Percentiles rank a stretch among this genome's conserved stretches.
Evolutionary conservation across 2,329 filamentous ascomycete genomes (phyloP).

Genomic region (Fusarium sp.): DNA sequence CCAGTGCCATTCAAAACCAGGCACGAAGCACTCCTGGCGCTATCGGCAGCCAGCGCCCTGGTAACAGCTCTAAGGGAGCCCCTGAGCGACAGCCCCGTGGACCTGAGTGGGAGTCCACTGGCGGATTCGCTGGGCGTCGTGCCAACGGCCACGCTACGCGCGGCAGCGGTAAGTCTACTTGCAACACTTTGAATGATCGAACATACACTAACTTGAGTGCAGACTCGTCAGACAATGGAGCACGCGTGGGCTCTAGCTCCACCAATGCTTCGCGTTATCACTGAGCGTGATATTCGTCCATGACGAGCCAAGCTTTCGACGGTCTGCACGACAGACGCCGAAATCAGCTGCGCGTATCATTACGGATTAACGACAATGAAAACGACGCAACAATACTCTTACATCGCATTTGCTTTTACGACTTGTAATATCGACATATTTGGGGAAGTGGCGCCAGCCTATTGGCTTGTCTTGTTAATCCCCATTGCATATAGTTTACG

Average conservation of each 20-base stretch:
- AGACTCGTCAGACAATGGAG: conserved; percentile 63
- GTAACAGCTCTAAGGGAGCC: conserved; percentile 58
- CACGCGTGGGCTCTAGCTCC: conserved; percentile 56
- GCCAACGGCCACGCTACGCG: conserved; percentile 74
- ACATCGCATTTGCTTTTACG: conserved; percentile 55
- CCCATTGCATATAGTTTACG: conserved; percentile 52
- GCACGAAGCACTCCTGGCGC: conserved; percentile 69
- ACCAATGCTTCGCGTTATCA: conserved; percentile 57
- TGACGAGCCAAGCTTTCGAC: conserved; percentile 20
- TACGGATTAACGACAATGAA: conserved; percentile 47
- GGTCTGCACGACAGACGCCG: conserved; percentile 22
- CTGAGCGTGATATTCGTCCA: conserved; percentile 43
- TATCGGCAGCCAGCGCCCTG: conserved; percentile 76
- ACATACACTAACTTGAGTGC: conserved; percentile 28
- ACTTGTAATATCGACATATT: conserved; percentile 57
- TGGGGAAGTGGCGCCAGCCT: conserved; percentile 37
- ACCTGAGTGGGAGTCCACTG: conserved; percentile 72
- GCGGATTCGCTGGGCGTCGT: conserved; percentile 70
- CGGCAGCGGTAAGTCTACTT: conserved; percentile 68
- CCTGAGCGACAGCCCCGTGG: conserved; percentile 76
- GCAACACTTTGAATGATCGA: neutral
- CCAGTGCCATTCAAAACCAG: conserved; percentile 55
- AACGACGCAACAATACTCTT: conserved; percentile 49
- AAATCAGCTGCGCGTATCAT: conserved; percentile 37
- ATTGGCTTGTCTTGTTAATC: conserved; percentile 41